Evolutionary conservation across 805 yeast species (phyloP).

Genomic region (Monosporozyma siamensis): DNA sequence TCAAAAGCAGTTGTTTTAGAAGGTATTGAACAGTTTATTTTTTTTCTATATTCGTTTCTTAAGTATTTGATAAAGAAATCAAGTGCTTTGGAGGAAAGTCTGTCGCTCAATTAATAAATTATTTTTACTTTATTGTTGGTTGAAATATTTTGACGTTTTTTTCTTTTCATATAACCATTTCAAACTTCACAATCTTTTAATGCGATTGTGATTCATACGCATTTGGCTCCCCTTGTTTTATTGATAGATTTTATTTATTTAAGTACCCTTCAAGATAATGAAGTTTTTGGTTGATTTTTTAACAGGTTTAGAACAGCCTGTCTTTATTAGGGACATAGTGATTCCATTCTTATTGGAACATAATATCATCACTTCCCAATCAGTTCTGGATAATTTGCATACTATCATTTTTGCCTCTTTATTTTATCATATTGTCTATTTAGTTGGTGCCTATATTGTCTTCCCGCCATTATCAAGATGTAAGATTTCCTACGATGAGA

Average conservation of each 20-base stretch:
- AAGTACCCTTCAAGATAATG: constrained; percentile 1
- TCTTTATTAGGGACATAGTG: constrained; percentile 8
- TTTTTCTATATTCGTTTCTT: too few species aligned
- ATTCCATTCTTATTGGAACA: constrained; percentile 12
- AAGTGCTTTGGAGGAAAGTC: too few species aligned
- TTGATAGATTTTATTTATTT: neutral
- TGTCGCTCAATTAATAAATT: too few species aligned
- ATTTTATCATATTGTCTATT: constrained; percentile 25
- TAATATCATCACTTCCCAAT: constrained; percentile 14
- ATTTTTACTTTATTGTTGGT: too few species aligned
- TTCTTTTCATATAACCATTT: too few species aligned
- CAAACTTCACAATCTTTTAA: too few species aligned
- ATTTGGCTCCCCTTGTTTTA: too few species aligned
- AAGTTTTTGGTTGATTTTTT: constrained; percentile 9
- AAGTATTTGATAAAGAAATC: too few species aligned
- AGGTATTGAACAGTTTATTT: too few species aligned
- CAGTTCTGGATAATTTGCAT: constrained; percentile 22
- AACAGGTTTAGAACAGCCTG: constrained; percentile 15
- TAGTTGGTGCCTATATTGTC: constrained; percentile 21
- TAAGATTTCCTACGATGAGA: constrained; percentile 9
- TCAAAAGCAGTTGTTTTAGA: too few species aligned
- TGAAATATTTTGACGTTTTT: too few species aligned
- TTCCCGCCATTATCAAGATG: constrained; percentile 21
- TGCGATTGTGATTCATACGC: too few species aligned
- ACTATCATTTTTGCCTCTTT: constrained; percentile 23